A percentile compares a stretch with the other conserved stretches of the same genome.
phyloP scores from a whole-genome alignment of 768 basidiomycete genomes.

The Sporobolomyces pararoseus region DNA sequence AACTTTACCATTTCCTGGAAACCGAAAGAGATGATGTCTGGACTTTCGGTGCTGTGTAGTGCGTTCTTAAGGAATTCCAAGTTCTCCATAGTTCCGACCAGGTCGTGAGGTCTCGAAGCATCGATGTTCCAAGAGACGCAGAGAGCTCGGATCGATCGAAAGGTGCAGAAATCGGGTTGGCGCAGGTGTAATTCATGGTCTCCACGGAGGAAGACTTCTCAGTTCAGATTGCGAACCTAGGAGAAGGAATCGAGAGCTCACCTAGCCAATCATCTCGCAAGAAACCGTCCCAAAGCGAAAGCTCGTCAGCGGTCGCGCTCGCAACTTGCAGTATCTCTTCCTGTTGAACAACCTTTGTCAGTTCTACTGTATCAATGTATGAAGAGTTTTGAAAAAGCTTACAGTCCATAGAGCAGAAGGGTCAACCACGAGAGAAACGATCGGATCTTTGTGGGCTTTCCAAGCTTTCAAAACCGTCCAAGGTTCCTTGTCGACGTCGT shows the following conservation, averaged over 20 bases:
- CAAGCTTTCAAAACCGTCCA: conserved; percentile 86
- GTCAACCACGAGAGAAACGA: conserved; percentile 67
- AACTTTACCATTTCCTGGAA: conserved; percentile 81
- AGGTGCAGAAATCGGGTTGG: conserved; percentile 72
- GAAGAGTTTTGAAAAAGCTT: conserved; percentile 45
- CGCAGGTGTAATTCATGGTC: conserved; percentile 71
- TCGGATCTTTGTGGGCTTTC: conserved; percentile 67
- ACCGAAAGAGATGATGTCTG: conserved; percentile 88
- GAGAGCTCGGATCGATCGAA: conserved; percentile 70
- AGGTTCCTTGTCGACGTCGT: conserved; percentile 64
- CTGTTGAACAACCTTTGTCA: neutral
- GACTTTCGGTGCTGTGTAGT: conserved; percentile 65
- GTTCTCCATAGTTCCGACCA: conserved; percentile 65
- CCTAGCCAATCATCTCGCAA: conserved; percentile 81
- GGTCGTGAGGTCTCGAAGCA: conserved; percentile 72
- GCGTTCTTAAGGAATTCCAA: conserved; percentile 73
- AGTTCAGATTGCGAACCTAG: too few species aligned
- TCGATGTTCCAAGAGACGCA: conserved; percentile 91
- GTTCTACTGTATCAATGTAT: neutral
- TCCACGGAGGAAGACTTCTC: conserved; percentile 47
- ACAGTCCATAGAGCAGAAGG: conserved; percentile 68
- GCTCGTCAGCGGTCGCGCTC: conserved; percentile 71
- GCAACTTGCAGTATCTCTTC: conserved; percentile 60
- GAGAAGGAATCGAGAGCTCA: conserved; percentile 51
- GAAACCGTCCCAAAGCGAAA: conserved; percentile 86